Base-by-base conservation (phyloP, 352 stramenopile genomes). In the Blastocystis sp. region DNA sequence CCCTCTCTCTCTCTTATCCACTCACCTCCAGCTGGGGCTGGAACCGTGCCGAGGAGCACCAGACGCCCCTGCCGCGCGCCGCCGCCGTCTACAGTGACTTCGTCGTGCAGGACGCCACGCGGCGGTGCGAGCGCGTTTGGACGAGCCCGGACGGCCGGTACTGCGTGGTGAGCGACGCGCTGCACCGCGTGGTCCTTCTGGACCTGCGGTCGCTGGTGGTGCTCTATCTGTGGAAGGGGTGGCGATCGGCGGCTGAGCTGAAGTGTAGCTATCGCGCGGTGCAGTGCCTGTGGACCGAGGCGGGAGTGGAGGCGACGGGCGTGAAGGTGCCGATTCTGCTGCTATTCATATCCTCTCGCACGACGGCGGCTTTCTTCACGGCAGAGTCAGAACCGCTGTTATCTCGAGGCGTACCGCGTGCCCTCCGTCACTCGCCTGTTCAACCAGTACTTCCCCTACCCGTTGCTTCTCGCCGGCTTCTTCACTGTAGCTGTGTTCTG, bases 191-290 rank as follows among this genome's bases (percentile, higher is more conserved):
- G 3, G 14, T 69, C 17, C 52, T 61, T 41, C 11, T 84, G 52
- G 74, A 84, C 45, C 34, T 84, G 17, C n/a, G 14, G 2, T 45
- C 3, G 9, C 10, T 23, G 10, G 48, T 67, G 0, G 38, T 84
- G 38, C 45, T 84, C 10, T n/a, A 84, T n/a, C 10, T 84, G 45
- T 84, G 74, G 74, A 84, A 84, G 56, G 74, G 74, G 74, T 84
- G 9, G 9, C 2, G 21, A 23, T 48, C 14, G 14, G 3, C 5
- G 1, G 9, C 34, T n/a, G 34, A 7, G 3, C 2, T 84, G 2
- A 84, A 11, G 17, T 14, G 28, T 70, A 84, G 74, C 0, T 84
- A 84, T 52, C 74, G 74, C n/a, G 56, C 53, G 34, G 74, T 84
- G 21, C 74, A 84, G 38, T 84, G 74, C 52, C 3, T 84, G 34